Evolutionary conservation across 179 eudicot genomes (phyloP), one percentile per base, ranked within the genome.

Genomic region (Spergularia azorica): DNA sequence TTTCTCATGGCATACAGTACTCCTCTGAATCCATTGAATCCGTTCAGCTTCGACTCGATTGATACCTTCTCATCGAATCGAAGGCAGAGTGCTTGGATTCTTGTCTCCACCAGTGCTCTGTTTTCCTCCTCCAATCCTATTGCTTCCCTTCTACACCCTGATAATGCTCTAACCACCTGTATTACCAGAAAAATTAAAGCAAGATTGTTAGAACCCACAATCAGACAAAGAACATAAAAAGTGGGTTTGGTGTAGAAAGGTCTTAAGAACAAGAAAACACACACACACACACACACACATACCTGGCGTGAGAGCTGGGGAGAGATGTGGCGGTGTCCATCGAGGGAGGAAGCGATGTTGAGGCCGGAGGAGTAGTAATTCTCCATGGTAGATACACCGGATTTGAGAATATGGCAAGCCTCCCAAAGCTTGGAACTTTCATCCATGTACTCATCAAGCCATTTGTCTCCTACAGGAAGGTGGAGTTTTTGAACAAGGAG

Each of bases 401-500:
- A 75, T 73, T 93, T 93, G 58, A 93, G 86, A 54, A 93, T 83
- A 75, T 84, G 94, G 16, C 96, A 93, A 58, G 87, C 91, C 43
- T 93, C 97, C 97, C 97, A 93, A 79, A 91, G 92, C 76, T 89
- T 88, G 16, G 97, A 87, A 77, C 94, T 93, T 73, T 93, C 97
- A 61, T 91, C 96, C 97, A 93, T 93, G 87, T 93, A 93, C 65
- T 92, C 97, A 76, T 92, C 97, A 16, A 92, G 92, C 97, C 97
- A 92, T 73, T 95, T 95, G 21, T 88, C 98, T 2, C 98, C 98
- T 0, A 88, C 90, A 0, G 98, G 97, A 59, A 95, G 85, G 41
- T 93, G 95, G n/a, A 95, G 97, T 67, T 93, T 95, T 36, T 93
- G 97, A 26, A 93, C 98, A 10, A 95, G 80, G 11, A 89, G 85